Conservation (phyloP, 2,329 filamentous ascomycete genomes). For the Colletotrichum sp. region DNA sequence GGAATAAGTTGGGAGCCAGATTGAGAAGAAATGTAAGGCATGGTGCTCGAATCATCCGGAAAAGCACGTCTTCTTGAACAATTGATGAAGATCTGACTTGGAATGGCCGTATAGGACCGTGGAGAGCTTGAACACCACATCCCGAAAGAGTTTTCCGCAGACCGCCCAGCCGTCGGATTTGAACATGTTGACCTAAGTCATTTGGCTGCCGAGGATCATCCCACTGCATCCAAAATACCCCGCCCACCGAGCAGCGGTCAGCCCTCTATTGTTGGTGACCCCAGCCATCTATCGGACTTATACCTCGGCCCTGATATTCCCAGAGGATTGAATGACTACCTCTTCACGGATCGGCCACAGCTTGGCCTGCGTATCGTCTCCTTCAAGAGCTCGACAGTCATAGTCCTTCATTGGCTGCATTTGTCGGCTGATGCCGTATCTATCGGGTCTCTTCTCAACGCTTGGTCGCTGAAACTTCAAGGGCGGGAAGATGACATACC, state of each 20-base stretch:
- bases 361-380: conserved; percentile 45
- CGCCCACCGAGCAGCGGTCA: conserved; percentile 7
- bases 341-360: conserved; percentile 41
- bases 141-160: conserved; percentile 35
- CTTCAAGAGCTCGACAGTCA: conserved; percentile 45
- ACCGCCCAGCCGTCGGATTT: conserved; percentile 38
- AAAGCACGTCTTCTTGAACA: not conserved
- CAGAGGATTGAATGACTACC: conserved; percentile 35
- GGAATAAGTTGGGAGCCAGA: conserved; percentile 28
- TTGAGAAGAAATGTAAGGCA: conserved; percentile 24
- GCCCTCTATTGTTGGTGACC: conserved; percentile 29
- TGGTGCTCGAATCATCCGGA: not conserved
- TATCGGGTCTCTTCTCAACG: conserved; percentile 8
- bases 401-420: conserved; percentile 45
- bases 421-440: conserved; percentile 45
- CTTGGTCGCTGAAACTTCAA: not conserved
- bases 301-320: conserved; percentile 24
- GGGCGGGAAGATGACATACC: not conserved
- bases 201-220: conserved; percentile 35
- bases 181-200: conserved; percentile 32
- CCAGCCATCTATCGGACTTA: not conserved
- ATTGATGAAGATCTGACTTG: not conserved
- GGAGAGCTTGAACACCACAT: conserved; percentile 46
- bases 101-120: conserved; percentile 7
- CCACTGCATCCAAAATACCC: conserved; percentile 34